Evolutionary conservation across 768 basidiomycete species (phyloP).

Genomic region (Crepidotus variabilis): DNA sequence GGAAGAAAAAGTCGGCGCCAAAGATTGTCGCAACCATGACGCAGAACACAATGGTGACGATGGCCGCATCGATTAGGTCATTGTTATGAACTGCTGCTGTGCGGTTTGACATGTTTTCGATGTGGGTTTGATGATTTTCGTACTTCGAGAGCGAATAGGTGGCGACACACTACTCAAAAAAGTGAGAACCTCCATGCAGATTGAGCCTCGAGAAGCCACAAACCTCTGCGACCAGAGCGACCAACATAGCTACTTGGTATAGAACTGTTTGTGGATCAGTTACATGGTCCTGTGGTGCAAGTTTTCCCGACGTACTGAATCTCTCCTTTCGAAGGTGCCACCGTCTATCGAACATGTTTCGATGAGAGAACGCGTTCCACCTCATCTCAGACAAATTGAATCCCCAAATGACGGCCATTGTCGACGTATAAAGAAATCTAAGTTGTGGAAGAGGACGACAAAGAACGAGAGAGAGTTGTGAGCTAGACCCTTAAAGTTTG

Average conservation of each 20-base stretch:
- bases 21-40: slow-evolving; percentile 32
- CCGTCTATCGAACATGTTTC: slow-evolving; percentile 26
- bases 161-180: slow-evolving; percentile 23
- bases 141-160: slow-evolving; percentile 35
- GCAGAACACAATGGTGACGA: slow-evolving; percentile 29
- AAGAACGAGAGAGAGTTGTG: too few relatives aligned
- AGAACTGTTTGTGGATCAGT: not conserved
- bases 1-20: slow-evolving; percentile 33
- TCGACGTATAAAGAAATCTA: not conserved
- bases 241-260: slow-evolving; percentile 10
- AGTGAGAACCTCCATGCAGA: not conserved
- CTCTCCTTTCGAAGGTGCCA: slow-evolving; percentile 30
- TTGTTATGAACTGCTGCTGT: slow-evolving; percentile 26
- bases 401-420: slow-evolving; percentile 28
- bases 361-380: slow-evolving; percentile 26
- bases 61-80: slow-evolving; percentile 25
- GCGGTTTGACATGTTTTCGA: slow-evolving; percentile 16
- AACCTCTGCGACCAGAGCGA: slow-evolving; percentile 27
- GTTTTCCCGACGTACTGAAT: slow-evolving; percentile 20
- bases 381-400: slow-evolving; percentile 32
- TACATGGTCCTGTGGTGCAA: too few relatives aligned
- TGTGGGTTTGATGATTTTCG: slow-evolving; percentile 22
- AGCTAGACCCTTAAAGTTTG: too few relatives aligned
- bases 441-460: not conserved
- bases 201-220: not conserved